Evolutionary conservation across 306 rosid species (phyloP).

Genomic region (Rosa multiflora): DNA sequence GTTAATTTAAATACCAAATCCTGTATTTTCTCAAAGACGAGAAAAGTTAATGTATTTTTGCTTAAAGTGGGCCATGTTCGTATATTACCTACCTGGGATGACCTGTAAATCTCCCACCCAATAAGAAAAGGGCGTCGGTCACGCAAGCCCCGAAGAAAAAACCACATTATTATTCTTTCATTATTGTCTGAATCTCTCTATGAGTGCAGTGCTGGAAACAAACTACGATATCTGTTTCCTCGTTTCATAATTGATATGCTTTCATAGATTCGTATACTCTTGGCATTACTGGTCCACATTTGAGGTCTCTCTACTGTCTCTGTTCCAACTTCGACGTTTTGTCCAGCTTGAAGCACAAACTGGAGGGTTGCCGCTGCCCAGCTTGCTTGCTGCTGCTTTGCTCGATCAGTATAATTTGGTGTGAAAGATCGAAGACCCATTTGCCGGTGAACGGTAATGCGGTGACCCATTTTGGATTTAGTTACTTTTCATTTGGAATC

Average conservation of each 20-base stretch:
- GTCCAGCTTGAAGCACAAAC: background rate
- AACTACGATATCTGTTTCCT: background rate
- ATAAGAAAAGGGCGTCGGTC: constrained; percentile 22
- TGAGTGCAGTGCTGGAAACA: background rate
- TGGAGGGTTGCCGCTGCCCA: background rate
- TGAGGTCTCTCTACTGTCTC: background rate
- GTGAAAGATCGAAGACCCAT: constrained; percentile 22
- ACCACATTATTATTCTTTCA: background rate
- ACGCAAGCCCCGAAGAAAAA: constrained; percentile 2
- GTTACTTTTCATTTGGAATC: constrained; percentile 3
- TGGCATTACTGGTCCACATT: background rate
- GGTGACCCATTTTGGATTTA: constrained; percentile 5
- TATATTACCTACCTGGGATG: background rate
- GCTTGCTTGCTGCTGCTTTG: constrained; percentile 1
- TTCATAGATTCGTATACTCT: background rate
- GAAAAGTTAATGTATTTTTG: background rate
- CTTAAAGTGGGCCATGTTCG: background rate
- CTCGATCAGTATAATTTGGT: background rate
- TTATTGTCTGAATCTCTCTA: constrained; percentile 15
- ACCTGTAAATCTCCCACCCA: background rate
- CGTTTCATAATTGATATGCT: background rate
- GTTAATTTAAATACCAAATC: background rate
- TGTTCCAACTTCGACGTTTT: background rate
- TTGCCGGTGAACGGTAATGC: constrained; percentile 22
- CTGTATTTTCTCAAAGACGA: background rate